Evolutionary conservation across 2,329 filamentous ascomycete species (phyloP).

Genomic region (Alternaria longipes): DNA sequence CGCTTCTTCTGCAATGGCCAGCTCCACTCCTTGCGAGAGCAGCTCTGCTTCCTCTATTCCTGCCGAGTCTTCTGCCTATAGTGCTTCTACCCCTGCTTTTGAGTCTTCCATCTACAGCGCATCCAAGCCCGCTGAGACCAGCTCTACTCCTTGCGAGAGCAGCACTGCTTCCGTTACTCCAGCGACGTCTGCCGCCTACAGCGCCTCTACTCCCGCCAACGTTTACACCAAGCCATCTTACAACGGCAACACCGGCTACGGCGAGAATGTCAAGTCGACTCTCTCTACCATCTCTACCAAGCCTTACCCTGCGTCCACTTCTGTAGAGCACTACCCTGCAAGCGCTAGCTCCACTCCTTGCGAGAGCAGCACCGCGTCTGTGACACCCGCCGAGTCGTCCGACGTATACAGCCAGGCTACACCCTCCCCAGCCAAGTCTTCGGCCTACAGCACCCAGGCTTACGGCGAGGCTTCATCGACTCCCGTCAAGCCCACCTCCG

Average conservation of each 20-base stretch:
- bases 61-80: constrained; percentile 2
- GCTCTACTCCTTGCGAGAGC: constrained; percentile 10
- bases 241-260: constrained; percentile 5
- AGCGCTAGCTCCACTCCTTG: constrained; percentile 10
- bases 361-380: constrained; percentile 6
- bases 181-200: constrained; percentile 5
- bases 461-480: constrained; percentile 1
- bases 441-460: background rate
- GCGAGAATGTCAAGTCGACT: constrained; percentile 2
- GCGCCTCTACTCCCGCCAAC: constrained; percentile 5
- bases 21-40: constrained; percentile 13
- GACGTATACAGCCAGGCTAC: constrained; percentile 4
- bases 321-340: background rate
- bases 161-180: constrained; percentile 1
- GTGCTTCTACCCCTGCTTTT: constrained; percentile 1
- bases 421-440: constrained; percentile 5
- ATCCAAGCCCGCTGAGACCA: background rate
- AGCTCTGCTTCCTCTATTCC: constrained; percentile 2
- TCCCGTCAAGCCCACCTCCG: constrained; percentile 1
- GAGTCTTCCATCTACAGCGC: background rate
- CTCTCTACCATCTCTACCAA: constrained; percentile 6
- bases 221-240: constrained; percentile 12
- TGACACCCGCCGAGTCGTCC: constrained; percentile 1
- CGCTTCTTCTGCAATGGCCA: background rate
- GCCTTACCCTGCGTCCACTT: constrained; percentile 1